Evolutionary conservation across 768 basidiomycete genomes (phyloP).

Genomic region (Suillus alpinus): DNA sequence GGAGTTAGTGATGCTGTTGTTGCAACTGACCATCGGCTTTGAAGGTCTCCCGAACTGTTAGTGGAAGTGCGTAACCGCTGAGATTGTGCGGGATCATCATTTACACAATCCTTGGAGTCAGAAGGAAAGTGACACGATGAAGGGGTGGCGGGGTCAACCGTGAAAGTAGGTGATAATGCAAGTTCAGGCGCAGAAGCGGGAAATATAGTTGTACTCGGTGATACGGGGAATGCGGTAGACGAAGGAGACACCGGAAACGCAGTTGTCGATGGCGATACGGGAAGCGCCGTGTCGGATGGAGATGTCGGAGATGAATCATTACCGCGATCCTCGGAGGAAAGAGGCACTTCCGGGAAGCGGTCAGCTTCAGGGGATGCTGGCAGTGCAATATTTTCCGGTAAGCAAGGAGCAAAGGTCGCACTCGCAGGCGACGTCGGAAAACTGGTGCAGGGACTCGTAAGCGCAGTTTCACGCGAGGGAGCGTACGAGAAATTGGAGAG

Average conservation of each 20-base stretch:
- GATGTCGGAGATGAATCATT: not conserved
- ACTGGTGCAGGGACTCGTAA: conserved; percentile 23
- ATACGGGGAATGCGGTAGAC: not conserved
- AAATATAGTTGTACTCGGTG: conserved; percentile 6
- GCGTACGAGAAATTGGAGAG: conserved; percentile 26
- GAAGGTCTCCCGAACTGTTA: conserved; percentile 1
- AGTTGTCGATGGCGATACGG: not conserved
- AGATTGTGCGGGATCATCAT: conserved; percentile 5
- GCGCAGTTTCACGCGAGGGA: conserved; percentile 23
- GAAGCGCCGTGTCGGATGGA: conserved; percentile 6
- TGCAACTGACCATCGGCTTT: conserved; percentile 27
- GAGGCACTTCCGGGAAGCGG: not conserved
- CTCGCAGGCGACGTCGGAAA: conserved; percentile 21
- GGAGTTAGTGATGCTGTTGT: conserved; percentile 28
- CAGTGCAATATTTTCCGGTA: conserved; percentile 24
- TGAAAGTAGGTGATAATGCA: conserved; percentile 5
- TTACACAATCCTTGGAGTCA: not conserved
- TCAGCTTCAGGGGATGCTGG: conserved; percentile 24
- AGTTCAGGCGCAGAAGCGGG: not conserved
- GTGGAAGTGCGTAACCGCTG: conserved; percentile 4
- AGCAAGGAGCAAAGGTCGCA: conserved; percentile 17
- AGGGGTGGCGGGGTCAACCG: conserved; percentile 12
- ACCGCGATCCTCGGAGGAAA: not conserved
- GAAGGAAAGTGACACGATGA: not conserved
- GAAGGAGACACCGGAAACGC: conserved; percentile 8